Evolutionary conservation across 371 early-diverging fungal genomes (phyloP).

Genomic region (Basidiobolus heterosporus): DNA sequence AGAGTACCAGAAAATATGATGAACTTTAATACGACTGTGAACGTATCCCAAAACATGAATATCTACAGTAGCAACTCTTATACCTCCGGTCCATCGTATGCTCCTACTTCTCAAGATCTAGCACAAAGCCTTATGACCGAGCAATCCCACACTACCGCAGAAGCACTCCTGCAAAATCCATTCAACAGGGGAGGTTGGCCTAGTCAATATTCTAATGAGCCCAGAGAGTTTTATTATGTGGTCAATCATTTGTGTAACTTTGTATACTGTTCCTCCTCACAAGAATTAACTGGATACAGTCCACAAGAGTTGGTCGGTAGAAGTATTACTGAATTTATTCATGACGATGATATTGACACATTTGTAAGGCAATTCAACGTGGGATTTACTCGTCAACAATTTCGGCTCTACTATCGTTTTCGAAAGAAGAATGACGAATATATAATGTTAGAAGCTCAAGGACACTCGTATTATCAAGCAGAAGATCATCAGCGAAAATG

Average conservation of each 20-base stretch:
- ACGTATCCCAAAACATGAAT: too few species aligned
- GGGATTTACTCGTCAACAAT: slow-evolving; percentile 21
- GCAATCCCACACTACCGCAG: too few species aligned
- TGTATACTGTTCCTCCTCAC: slow-evolving; percentile 31
- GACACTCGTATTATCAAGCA: slow-evolving; percentile 20
- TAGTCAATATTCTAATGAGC: slow-evolving; percentile 11
- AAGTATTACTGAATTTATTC: slow-evolving; percentile 30
- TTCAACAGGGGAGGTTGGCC: too few species aligned
- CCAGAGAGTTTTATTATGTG: slow-evolving; percentile 41
- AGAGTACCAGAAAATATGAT: too few species aligned
- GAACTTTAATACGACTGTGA: too few species aligned
- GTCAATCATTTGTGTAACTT: slow-evolving; percentile 33
- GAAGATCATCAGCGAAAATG: slow-evolving; percentile 13
- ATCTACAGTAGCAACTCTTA: too few species aligned
- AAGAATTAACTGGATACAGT: slow-evolving; percentile 29
- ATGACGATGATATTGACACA: slow-evolving; percentile 34
- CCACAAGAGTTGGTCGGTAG: slow-evolving; percentile 35
- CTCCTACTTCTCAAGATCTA: too few species aligned
- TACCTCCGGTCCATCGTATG: too few species aligned
- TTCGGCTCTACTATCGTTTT: slow-evolving; percentile 26
- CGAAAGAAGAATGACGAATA: slow-evolving; percentile 26
- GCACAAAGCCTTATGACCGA: too few species aligned
- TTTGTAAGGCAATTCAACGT: slow-evolving; percentile 25
- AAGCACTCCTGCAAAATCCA: too few species aligned
- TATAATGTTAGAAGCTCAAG: slow-evolving; percentile 25